Base-by-base conservation (phyloP, 441 rosid genomes). In the Geranium incanum region DNA sequence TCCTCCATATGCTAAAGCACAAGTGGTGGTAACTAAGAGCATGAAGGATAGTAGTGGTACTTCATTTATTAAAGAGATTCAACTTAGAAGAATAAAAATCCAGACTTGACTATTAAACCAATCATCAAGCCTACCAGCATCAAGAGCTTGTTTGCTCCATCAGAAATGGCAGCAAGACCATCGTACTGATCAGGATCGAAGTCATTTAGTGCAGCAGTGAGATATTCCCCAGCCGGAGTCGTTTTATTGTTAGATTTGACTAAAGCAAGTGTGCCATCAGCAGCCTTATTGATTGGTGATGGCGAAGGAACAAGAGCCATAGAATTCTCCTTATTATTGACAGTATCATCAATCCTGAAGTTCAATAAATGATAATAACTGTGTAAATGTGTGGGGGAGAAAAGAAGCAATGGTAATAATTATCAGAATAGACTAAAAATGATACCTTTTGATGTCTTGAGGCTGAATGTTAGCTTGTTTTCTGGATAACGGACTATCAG, bases 81-180 rank as follows among this genome's bases (percentile, higher is more conserved):
- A 45, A 45, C 13, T n/a, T 45, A 45, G 52, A 9, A 12, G 52
- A 45, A 9, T 12, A 45, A 45, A 28, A 28, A 45, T 50, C 62
- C 33, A 21, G 36, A 8, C 66, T 50, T 62, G 77, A 81, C 39
- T 13, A 75, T 72, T 37, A 76, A 69, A 66, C 68, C 57, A 76
- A 39, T 68, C 2, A 64, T 23, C 16, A 82, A 71, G 75, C 72
- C n/a, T 85, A 95, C 99, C 97, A 95, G 87, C 99, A 95, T 95
- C 80, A 95, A 87, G 76, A 95, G 97, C 85, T 95, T 93, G 89
- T 95, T 93, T 69, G 98, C 98, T 52, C 99, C 99, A 88, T 95
- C 99, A 72, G 99, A 85, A 80, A 95, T 93, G 68, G 98, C 97
- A 78, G 99, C 98, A 81, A 95, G 85, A 74, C 97, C 82, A 72